These are phyloP conservation scores for Prunus yedoensis DNA, from an alignment of 331 rosid genomes.

Conservation along the genomic window DNA sequence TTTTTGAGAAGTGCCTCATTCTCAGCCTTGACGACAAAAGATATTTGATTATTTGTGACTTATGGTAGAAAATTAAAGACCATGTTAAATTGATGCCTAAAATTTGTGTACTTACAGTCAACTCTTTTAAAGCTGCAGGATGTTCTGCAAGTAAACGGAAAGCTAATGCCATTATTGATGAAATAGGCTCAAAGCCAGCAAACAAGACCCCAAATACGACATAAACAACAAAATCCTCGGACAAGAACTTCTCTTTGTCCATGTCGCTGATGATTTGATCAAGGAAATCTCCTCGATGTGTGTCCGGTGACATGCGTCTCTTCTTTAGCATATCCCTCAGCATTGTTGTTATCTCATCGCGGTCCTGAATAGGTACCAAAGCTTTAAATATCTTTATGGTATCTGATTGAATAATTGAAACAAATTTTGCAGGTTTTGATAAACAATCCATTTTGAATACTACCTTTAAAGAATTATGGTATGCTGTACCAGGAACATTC, in stretches of 20 bases:
- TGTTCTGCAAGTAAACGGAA: slow-evolving; percentile 20
- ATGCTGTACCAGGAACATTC: slow-evolving; percentile 32
- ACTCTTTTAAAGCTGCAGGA: slow-evolving; percentile 21
- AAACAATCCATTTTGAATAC: neutral
- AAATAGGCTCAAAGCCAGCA: slow-evolving; percentile 33
- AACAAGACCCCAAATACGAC: slow-evolving; percentile 18
- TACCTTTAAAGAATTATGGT: slow-evolving; percentile 36
- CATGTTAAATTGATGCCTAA: neutral
- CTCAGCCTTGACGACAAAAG: slow-evolving; percentile 34
- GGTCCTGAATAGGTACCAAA: slow-evolving; percentile 5
- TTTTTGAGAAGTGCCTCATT: slow-evolving; percentile 35
- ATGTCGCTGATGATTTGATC: slow-evolving; percentile 31
- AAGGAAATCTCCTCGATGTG: slow-evolving; percentile 22
- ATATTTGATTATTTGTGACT: neutral
- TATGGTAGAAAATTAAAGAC: neutral
- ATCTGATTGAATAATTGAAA: neutral
- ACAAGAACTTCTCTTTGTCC: slow-evolving; percentile 26
- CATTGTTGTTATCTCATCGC: slow-evolving; percentile 11
- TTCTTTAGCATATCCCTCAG: slow-evolving; percentile 24
- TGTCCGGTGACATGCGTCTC: slow-evolving; percentile 8
- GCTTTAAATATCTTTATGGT: neutral
- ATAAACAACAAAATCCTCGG: slow-evolving; percentile 26
- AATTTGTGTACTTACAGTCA: slow-evolving; percentile 18
- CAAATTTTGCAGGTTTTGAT: too few species aligned
- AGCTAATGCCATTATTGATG: slow-evolving; percentile 25